These are phyloP conservation scores for Umbelopsis sp. DNA, from an alignment of 371 early-diverging fungal genomes.

Conservation along the genomic window DNA sequence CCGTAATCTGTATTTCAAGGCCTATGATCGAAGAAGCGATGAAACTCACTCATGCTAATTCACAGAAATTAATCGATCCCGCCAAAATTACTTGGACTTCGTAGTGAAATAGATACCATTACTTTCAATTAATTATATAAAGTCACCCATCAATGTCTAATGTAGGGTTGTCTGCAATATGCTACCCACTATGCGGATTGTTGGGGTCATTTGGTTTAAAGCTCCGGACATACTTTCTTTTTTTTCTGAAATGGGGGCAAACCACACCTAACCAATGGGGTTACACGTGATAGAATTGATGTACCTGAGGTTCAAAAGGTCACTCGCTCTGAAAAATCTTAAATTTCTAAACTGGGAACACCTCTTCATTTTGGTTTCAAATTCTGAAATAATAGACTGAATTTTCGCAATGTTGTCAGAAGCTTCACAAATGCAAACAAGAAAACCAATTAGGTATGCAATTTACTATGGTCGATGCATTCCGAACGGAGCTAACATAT, in stretches of 20 bases:
- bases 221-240: background rate
- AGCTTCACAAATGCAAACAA: background rate
- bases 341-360: background rate
- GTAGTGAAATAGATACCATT: background rate
- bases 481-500: background rate
- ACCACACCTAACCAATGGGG: background rate
- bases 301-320: slow-evolving; percentile 1
- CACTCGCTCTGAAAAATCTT: background rate
- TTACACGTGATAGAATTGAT: background rate
- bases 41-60: background rate
- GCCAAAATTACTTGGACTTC: background rate
- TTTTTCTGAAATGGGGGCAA: background rate
- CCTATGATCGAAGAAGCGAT: slow-evolving; percentile 6
- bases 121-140: background rate
- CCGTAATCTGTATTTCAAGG: background rate
- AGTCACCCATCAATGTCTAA: too few relatives aligned
- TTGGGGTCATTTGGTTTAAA: background rate
- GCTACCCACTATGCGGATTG: background rate
- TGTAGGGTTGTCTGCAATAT: too few relatives aligned
- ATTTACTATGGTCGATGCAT: background rate
- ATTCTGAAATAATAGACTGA: background rate
- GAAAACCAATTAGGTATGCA: slow-evolving; percentile 19
- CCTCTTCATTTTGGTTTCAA: background rate
- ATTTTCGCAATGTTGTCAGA: slow-evolving; percentile 1
- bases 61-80: background rate